Evolutionary conservation across 352 stramenopile genomes (phyloP).

Genomic region (Phytopythium ostracodes): DNA sequence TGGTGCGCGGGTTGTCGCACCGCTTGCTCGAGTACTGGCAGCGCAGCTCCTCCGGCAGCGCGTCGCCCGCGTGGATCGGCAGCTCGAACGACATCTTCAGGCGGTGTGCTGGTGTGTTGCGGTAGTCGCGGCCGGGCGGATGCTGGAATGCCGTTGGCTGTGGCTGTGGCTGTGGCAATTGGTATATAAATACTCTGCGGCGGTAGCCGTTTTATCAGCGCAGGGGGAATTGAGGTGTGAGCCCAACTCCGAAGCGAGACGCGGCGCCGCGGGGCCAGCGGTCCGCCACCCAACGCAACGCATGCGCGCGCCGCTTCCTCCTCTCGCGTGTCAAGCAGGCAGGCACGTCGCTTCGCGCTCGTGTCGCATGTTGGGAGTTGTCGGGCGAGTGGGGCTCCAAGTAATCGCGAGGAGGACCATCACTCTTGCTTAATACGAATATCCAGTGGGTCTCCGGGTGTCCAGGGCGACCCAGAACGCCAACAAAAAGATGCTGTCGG

Average conservation of each 20-base stretch:
- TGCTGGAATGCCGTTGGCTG: background rate
- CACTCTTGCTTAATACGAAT: background rate
- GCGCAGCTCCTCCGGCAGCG: conserved; percentile 32
- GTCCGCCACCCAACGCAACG: background rate
- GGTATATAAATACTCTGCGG: too few species aligned
- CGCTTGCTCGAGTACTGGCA: conserved; percentile 75
- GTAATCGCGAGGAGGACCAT: background rate
- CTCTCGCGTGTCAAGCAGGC: background rate
- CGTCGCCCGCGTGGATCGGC: conserved; percentile 12
- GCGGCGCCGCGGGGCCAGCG: background rate
- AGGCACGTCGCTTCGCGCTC: conserved; percentile 2
- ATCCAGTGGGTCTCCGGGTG: conserved; percentile 7
- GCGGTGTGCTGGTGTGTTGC: background rate
- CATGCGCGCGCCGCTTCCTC: background rate
- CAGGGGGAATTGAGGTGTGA: conserved; percentile 1
- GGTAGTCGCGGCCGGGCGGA: background rate
- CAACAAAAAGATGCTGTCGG: background rate
- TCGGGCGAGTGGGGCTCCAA: too few species aligned
- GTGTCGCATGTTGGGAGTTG: conserved; percentile 6
- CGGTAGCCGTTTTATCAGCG: background rate
- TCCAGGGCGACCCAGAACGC: background rate
- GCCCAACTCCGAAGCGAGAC: background rate
- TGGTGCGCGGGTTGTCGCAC: conserved; percentile 47
- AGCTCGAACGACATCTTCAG: conserved; percentile 20
- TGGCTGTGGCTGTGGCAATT: background rate